Conservation (phyloP, 2,329 filamentous ascomycete genomes). For the Triangularia verruculosa region DNA sequence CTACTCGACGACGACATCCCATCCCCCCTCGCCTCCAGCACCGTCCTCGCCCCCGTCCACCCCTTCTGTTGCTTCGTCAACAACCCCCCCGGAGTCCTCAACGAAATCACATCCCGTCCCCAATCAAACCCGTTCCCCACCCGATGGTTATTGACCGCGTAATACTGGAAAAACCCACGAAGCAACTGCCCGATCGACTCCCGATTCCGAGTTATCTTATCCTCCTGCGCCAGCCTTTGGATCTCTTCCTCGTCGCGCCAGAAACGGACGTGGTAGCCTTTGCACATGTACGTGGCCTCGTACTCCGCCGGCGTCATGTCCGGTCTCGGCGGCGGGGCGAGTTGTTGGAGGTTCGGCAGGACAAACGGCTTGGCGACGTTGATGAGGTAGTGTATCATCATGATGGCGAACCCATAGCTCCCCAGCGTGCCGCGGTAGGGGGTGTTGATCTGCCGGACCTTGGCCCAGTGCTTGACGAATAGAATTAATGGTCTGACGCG, state of each 20-base stretch:
- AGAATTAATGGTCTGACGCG: conserved; percentile 76
- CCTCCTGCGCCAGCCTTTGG: conserved; percentile 52
- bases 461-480: conserved; percentile 91
- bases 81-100: conserved; percentile 69
- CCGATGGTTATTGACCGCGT: conserved; percentile 60
- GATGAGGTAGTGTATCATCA: conserved; percentile 87
- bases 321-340: conserved; percentile 43
- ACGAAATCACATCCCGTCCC: conserved; percentile 74
- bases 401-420: conserved; percentile 87
- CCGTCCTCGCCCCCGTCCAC: conserved; percentile 80
- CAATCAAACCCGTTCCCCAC: conserved; percentile 68
- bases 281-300: conserved; percentile 47
- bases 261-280: conserved; percentile 71
- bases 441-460: conserved; percentile 79
- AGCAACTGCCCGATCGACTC: conserved; percentile 70
- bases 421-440: conserved; percentile 82
- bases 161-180: conserved; percentile 86
- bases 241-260: conserved; percentile 75
- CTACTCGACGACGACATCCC: not conserved
- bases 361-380: conserved; percentile 80
- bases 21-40: conserved; percentile 45
- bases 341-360: conserved; percentile 74
- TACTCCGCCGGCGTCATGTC: conserved; percentile 38
- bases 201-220: conserved; percentile 63
- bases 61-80: conserved; percentile 73